A percentile compares a stretch with the other conserved stretches of the same genome.
These are phyloP conservation scores for Coniochaeta sp. DNA, from an alignment of 2,329 filamentous ascomycete species.

Conservation along the genomic window DNA sequence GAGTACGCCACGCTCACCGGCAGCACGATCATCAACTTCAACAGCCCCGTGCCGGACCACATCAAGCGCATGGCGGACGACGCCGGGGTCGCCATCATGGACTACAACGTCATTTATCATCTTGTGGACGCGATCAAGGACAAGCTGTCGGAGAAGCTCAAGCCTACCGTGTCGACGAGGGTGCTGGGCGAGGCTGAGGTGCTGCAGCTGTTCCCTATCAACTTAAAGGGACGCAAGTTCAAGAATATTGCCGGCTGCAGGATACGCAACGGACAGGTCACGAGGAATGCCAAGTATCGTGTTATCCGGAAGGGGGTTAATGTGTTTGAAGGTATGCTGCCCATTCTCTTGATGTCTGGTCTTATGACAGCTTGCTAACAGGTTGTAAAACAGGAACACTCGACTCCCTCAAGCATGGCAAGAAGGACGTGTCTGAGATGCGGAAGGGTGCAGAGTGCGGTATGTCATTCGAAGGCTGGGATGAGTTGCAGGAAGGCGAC, in stretches of 20 bases:
- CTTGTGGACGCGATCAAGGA: constrained; percentile 66
- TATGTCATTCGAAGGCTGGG: constrained; percentile 74
- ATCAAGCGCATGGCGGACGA: constrained; percentile 65
- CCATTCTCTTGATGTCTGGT: neutral
- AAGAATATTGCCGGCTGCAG: constrained; percentile 81
- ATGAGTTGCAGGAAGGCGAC: constrained; percentile 73
- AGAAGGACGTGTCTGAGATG: constrained; percentile 87
- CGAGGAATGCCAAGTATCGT: constrained; percentile 56
- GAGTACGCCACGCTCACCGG: constrained; percentile 75
- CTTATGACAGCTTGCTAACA: constrained; percentile 12
- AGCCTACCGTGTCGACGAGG: constrained; percentile 57
- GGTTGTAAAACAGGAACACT: constrained; percentile 55
- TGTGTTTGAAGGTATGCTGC: constrained; percentile 75
- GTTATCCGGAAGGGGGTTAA: constrained; percentile 65
- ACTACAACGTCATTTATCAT: constrained; percentile 83
- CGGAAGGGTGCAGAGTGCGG: constrained; percentile 92
- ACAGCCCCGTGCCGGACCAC: constrained; percentile 59
- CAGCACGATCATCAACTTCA: constrained; percentile 81
- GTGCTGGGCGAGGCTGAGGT: constrained; percentile 88
- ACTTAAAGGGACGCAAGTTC: constrained; percentile 61
- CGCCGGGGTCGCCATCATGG: constrained; percentile 68
- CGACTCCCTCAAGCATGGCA: constrained; percentile 78
- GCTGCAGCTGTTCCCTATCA: constrained; percentile 76
- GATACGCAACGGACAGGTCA: constrained; percentile 73
- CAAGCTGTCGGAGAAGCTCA: constrained; percentile 61